phyloP scores from a whole-genome alignment of 495 filamentous ascomycete species.

The Niebla homalea region DNA sequence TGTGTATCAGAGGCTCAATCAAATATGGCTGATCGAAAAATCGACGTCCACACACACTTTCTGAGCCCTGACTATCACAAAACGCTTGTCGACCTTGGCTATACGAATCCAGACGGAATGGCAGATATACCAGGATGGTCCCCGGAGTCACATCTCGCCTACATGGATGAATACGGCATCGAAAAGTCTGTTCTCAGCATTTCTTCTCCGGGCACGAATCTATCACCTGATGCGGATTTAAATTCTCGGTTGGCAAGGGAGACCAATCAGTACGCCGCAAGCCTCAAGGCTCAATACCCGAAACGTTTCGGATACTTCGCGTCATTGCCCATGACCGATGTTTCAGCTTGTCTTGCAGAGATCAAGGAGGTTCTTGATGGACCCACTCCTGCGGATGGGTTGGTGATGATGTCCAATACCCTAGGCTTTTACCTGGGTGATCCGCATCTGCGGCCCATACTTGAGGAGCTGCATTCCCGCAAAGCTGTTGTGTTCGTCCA shows the following conservation, averaged over 20 bases:
- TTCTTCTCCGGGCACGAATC: conserved; percentile 35
- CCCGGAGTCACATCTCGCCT: conserved; percentile 26
- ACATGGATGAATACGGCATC: conserved; percentile 35
- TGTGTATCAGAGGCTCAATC: no score
- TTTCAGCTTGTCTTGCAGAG: conserved; percentile 29
- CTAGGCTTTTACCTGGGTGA: conserved; percentile 41
- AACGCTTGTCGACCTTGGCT: conserved; percentile 23
- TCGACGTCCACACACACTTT: conserved; percentile 6
- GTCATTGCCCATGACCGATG: conserved; percentile 34
- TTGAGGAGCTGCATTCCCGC: conserved; percentile 22
- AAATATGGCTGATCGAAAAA: conserved; percentile 2
- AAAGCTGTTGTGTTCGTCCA: conserved; percentile 38
- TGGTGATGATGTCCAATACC: conserved; percentile 34
- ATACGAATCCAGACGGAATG: conserved; percentile 33
- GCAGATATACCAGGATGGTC: conserved; percentile 35
- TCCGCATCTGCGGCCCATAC: conserved; percentile 27
- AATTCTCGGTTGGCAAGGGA: conserved; percentile 21
- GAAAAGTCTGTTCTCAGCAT: conserved; percentile 38
- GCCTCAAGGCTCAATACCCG: conserved; percentile 25
- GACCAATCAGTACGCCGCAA: conserved; percentile 28
- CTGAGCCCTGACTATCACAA: conserved; percentile 17
- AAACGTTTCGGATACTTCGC: conserved; percentile 36
- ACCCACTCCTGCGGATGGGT: conserved; percentile 31
- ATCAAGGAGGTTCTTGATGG: no score
- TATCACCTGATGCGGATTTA: conserved; percentile 24